Base-by-base conservation (phyloP, 2,329 filamentous ascomycete species). In the Hymenotorrendiella dingleyae region DNA sequence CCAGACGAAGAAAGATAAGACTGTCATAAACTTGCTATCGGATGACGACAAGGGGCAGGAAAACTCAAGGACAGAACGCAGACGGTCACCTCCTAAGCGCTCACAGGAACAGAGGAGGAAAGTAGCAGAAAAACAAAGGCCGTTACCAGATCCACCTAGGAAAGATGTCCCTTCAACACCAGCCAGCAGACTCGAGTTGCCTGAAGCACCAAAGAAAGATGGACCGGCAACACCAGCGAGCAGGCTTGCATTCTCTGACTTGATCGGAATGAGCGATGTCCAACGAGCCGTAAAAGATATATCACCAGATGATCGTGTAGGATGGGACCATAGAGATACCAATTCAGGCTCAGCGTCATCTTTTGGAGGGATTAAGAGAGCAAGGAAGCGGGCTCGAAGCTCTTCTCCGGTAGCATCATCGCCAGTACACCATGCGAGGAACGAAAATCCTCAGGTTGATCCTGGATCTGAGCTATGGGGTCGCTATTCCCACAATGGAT, bases 391-490 rank as follows among this genome's bases (percentile, higher is more conserved):
- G 43, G 79, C 82, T 12, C 75, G 79, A 53, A 89, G 83, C 64
- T 87, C 84, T 10, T 89, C 86, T 1, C 84, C 85, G 1, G 65
- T 73, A 2, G 81, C 80, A 4, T 89, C 85, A 2, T 84, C 86
- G 1, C 71, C 74, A 24, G 63, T 63, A 24, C 59, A 59, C 33
- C 34, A 45, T 24, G 14, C 36, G 3, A 55, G 38, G 40, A 36
- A 22, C 24, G 47, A 50, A 29, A 57, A 72, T 53, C 81, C 82
- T 10, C 77, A 83, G 50, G 74, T 80, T 23, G 84, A 90, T 55
- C 82, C 86, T 27, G 84, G 83, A 2, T 64, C 82, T 23, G 84
- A 90, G 50, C 64, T 90, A 2, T 91, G 86, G 86, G 85, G 84
- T 54, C 79, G 83, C 40, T 88, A 86, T 58, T 76, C 83, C 27